Evolutionary conservation across 495 filamentous ascomycete genomes (phyloP), one percentile per base, ranked within the genome.

Genomic region (Daldinia loculata): DNA sequence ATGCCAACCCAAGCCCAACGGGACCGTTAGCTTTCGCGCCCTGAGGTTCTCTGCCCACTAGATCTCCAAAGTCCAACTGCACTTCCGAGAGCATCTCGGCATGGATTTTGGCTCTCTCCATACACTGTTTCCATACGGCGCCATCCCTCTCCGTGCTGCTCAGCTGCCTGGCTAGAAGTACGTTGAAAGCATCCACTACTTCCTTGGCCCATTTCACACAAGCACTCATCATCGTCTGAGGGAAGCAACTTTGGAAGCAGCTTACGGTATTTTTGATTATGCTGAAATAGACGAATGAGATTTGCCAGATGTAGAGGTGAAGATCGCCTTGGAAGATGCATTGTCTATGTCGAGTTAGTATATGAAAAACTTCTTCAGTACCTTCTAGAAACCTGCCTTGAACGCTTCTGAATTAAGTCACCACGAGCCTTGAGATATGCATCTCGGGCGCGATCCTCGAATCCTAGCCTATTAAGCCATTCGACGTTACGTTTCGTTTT

Each of bases 151-250:
- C 89, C 50, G 90, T 91, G 55, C 86, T 85, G 78, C 92, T 93
- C 53, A 99, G 80, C 80, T 98, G 95, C 64, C 94, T 85, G 15
- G 84, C 86, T 24, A 99, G 84, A 39, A 94, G 86, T 24, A 81
- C 86, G 74, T 98, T 98, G 83, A 98, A 98, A 4, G 88, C 89
- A 70, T 97, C 93, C 2, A 98, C 87, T 70, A 96, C 89, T 76
- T 94, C 90, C 77, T 97, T 97, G 19, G 93, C 95, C 95, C 95
- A 99, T 76, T 92, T 93, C 56, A 99, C 94, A 72, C 93, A 94
- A 4, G 94, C 93, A 71, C 92, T 95, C 83, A 92, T 93, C 85
- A 95, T 91, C 22, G 88, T 80, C 22, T 91, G 84, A 3, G 94
- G 91, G 77, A 98, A 99, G 76, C 93, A 97, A 67, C 88, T 85